These are phyloP conservation scores for Paramecium octaurelia DNA, from an alignment of 73 alveolate species.

Conservation along the genomic window DNA sequence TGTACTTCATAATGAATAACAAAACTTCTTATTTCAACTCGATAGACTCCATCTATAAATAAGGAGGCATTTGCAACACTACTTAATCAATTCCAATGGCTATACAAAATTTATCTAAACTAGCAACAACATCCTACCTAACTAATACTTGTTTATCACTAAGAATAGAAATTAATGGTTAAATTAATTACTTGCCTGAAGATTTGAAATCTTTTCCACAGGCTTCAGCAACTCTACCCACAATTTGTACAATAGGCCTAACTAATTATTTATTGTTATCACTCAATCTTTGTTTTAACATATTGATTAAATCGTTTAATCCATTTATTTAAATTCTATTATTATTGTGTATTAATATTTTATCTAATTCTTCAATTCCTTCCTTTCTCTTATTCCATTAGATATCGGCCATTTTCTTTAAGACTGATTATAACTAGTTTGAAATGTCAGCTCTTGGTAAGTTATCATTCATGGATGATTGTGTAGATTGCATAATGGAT, in stretches of 20 bases:
- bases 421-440: not conserved
- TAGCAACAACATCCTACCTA: conserved; percentile 49
- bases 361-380: conserved; percentile 61
- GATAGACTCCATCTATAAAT: conserved; percentile 1
- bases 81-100: conserved; percentile 46
- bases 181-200: conserved; percentile 16
- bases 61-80: conserved; percentile 8
- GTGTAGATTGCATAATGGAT: not conserved
- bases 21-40: conserved; percentile 46
- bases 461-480: not conserved
- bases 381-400: conserved; percentile 62
- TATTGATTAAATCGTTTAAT: conserved; percentile 10
- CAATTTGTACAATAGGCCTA: conserved; percentile 37
- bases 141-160: conserved; percentile 54
- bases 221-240: conserved; percentile 63
- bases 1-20: conserved; percentile 22
- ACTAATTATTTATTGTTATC: conserved; percentile 49
- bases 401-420: conserved; percentile 47
- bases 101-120: conserved; percentile 53
- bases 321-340: conserved; percentile 49
- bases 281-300: conserved; percentile 3
- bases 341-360: not conserved
- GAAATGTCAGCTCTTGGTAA: conserved; percentile 61
- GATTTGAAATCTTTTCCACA: conserved; percentile 60
- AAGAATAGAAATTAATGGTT: not conserved